Evolutionary conservation across 768 basidiomycete species (phyloP), one percentile per base, ranked within the genome.

Genomic region (Podaxis carcinomalis): DNA sequence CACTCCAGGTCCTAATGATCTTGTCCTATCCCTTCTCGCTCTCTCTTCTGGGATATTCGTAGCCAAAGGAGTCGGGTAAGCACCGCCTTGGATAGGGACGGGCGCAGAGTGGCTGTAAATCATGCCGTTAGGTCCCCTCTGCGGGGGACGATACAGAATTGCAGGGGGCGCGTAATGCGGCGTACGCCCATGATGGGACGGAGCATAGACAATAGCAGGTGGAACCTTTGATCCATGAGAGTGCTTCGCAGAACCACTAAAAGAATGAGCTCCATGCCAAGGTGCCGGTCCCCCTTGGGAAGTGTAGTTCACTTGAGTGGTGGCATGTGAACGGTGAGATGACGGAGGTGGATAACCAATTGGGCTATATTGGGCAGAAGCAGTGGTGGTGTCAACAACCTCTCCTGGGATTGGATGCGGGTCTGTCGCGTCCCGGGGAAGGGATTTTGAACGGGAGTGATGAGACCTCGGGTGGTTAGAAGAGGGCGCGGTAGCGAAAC

Each of bases 81-180:
- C 25, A 16, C 57, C 61, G 35, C 56, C 42, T 36, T 72, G 80
- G 23, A 66, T 72, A 62, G 53, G 72, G 69, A 70, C 80, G 5
- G 86, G 85, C 19, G 83, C 81, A n/a, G 88, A 88, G 56, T 87
- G 85, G 59, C 87, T 88, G 68, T 88, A 84, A 2, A 83, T 82
- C 75, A 89, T 83, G 3, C 85, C 85, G 57, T 86, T 81, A 0
- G 86, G 75, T 52, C 81, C 79, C 73, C 79, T 70, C 63, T 78
- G 74, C 63, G 82, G 81, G 5, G 75, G 78, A 50, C 86, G 80
- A 62, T 85, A 80, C 10, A 82, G 81, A 60, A 87, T 82, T 0
- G 80, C 77, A 13, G 86, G 86, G 16, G 87, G 86, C 6, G 82
- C 74, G 64, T 88, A 88, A 65, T 80, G 79, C 56, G 82, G 75